Conservation (phyloP, 2,329 filamentous ascomycete genomes). For the Pseudocercospora fuligena region DNA sequence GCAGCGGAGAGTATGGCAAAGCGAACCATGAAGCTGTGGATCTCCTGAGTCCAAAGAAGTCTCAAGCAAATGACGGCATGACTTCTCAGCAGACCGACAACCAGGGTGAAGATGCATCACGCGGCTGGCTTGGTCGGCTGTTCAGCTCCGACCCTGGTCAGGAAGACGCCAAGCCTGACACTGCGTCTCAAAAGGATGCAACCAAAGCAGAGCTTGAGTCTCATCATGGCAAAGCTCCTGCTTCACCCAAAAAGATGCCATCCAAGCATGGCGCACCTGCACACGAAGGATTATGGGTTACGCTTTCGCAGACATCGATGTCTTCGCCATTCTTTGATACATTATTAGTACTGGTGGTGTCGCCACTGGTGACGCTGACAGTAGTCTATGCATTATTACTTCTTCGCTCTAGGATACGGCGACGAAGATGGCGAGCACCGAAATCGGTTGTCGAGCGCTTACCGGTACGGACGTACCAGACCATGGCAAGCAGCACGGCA, state of each 20-base stretch:
- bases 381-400: constrained; percentile 90
- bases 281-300: constrained; percentile 91
- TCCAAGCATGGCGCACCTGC: constrained; percentile 22
- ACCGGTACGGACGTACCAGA: constrained; percentile 95
- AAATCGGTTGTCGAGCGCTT: constrained; percentile 94
- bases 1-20: constrained; percentile 71
- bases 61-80: constrained; percentile 21
- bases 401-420: constrained; percentile 83
- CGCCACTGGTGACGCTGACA: constrained; percentile 87
- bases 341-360: constrained; percentile 92
- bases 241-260: constrained; percentile 10
- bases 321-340: constrained; percentile 96
- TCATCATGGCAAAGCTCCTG: constrained; percentile 22
- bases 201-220: constrained; percentile 20
- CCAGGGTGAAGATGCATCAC: constrained; percentile 23
- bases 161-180: constrained; percentile 18
- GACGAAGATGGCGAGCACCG: constrained; percentile 92
- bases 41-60: constrained; percentile 21
- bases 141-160: constrained; percentile 26
- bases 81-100: constrained; percentile 25
- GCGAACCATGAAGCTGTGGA: constrained; percentile 40
- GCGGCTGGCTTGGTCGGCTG: constrained; percentile 36
- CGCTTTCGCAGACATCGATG: constrained; percentile 84
- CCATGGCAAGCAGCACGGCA: constrained; percentile 68
- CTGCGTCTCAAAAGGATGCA: constrained; percentile 14